phyloP scores from a whole-genome alignment of 371 early-diverging fungal genomes.

The Blastocladiella emersonii region DNA sequence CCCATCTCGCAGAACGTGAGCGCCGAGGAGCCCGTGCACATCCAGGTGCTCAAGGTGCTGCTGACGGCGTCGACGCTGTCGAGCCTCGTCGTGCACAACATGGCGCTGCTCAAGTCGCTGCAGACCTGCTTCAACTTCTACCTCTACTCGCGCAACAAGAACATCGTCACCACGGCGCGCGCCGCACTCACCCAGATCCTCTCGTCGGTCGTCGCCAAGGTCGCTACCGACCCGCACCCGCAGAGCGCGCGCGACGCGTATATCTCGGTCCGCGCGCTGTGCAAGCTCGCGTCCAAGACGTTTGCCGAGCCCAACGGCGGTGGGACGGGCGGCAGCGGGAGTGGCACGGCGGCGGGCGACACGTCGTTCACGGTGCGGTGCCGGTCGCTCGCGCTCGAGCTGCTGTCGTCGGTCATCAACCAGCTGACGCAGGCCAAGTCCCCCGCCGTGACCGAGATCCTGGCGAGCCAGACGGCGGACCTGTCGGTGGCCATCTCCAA shows the following conservation, averaged over 20 bases:
- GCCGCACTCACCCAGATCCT: conserved; percentile 83
- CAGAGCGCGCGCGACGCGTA: conserved; percentile 53
- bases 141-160: conserved; percentile 6
- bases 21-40: conserved; percentile 4
- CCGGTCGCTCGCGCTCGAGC: conserved; percentile 33
- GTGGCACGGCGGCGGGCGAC: neutral
- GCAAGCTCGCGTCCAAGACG: conserved; percentile 76
- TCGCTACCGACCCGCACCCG: conserved; percentile 15
- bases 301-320: conserved; percentile 19
- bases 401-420: conserved; percentile 40
- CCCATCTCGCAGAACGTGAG: neutral
- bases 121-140: conserved; percentile 7
- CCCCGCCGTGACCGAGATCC: conserved; percentile 1
- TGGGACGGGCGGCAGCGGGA: no score
- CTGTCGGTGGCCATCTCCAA: conserved; percentile 61
- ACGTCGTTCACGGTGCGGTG: conserved; percentile 5
- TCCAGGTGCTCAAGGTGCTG: conserved; percentile 7
- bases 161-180: conserved; percentile 47
- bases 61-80: conserved; percentile 1
- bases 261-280: conserved; percentile 77
- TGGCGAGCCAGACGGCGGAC: neutral
- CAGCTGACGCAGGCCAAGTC: conserved; percentile 19
- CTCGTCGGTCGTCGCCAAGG: conserved; percentile 48
- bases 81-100: neutral
- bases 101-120: conserved; percentile 3